Conservation (phyloP, 2,329 filamentous ascomycete species). For the Colletotrichum filicis region DNA sequence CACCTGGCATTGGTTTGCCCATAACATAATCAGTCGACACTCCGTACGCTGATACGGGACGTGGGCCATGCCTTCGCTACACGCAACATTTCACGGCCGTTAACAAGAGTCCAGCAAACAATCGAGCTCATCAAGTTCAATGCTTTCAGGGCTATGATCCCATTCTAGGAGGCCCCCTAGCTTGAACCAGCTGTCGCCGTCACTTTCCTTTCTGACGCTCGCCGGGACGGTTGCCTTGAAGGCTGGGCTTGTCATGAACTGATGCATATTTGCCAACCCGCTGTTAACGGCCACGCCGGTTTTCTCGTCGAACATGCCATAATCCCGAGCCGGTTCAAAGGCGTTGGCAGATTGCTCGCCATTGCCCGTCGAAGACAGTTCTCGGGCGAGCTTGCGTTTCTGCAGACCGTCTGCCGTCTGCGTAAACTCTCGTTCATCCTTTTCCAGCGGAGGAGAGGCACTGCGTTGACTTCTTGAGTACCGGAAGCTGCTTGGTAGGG, state of each 20-base stretch:
- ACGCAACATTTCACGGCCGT: conserved; percentile 37
- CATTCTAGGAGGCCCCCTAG: conserved; percentile 61
- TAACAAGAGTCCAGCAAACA: conserved; percentile 82
- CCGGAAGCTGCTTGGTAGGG: conserved; percentile 65
- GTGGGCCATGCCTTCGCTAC: conserved; percentile 11
- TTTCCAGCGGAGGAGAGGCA: conserved; percentile 90
- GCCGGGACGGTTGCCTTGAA: conserved; percentile 57
- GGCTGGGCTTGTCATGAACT: conserved; percentile 65
- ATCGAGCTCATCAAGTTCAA: conserved; percentile 94
- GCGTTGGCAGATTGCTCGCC: conserved; percentile 45
- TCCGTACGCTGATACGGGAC: background rate
- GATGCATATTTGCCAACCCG: conserved; percentile 44
- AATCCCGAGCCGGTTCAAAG: conserved; percentile 59
- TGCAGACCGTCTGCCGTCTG: conserved; percentile 90
- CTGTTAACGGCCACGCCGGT: conserved; percentile 38
- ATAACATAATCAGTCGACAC: background rate
- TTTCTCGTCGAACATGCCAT: conserved; percentile 65
- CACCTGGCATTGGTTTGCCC: background rate
- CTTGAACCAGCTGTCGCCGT: conserved; percentile 56
- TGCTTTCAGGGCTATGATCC: conserved; percentile 83
- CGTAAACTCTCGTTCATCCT: conserved; percentile 96
- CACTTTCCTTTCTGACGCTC: conserved; percentile 47
- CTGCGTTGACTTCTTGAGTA: conserved; percentile 63
- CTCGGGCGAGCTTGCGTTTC: conserved; percentile 68
- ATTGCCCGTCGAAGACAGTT: conserved; percentile 46